phyloP scores from a whole-genome alignment of 257 asterid species.

The Eustoma russellianum region DNA sequence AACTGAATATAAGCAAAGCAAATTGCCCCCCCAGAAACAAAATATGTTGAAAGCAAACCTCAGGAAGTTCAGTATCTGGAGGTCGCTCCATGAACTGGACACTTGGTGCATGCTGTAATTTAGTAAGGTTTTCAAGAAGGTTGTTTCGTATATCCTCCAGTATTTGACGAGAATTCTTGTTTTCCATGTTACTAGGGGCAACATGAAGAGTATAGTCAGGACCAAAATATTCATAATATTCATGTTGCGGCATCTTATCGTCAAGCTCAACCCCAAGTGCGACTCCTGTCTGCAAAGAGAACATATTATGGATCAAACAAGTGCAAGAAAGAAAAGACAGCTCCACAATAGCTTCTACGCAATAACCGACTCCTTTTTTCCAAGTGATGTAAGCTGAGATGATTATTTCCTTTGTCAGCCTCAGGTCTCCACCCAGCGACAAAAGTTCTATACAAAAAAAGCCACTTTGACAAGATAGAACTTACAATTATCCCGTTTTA shows the following conservation, averaged over 20 bases:
- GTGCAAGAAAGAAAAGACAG: neutral
- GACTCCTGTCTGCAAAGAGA: conserved; percentile 37
- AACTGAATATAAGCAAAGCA: too few relatives aligned
- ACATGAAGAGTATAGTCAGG: conserved; percentile 44
- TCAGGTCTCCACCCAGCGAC: too few relatives aligned
- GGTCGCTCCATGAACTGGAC: conserved; percentile 50
- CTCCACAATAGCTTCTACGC: neutral
- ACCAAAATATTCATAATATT: conserved; percentile 46
- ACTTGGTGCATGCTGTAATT: conserved; percentile 55
- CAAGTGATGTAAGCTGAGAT: too few relatives aligned
- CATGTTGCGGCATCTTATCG: conserved; percentile 44
- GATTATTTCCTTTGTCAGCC: too few relatives aligned
- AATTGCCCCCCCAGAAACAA: neutral
- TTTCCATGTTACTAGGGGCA: conserved; percentile 53
- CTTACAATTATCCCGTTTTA: too few relatives aligned
- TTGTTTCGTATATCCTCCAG: conserved; percentile 36
- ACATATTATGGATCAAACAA: neutral
- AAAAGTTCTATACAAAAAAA: too few relatives aligned
- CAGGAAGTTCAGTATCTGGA: conserved; percentile 42
- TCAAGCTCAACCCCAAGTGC: conserved; percentile 50
- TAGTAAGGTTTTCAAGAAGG: conserved; percentile 45
- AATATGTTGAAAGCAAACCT: conserved; percentile 23
- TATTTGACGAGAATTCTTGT: conserved; percentile 36
- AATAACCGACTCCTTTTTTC: too few relatives aligned
- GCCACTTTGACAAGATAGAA: too few relatives aligned